These are phyloP conservation scores for Saccharomyces jurei DNA, from an alignment of 805 yeast genomes.

Conservation along the genomic window DNA sequence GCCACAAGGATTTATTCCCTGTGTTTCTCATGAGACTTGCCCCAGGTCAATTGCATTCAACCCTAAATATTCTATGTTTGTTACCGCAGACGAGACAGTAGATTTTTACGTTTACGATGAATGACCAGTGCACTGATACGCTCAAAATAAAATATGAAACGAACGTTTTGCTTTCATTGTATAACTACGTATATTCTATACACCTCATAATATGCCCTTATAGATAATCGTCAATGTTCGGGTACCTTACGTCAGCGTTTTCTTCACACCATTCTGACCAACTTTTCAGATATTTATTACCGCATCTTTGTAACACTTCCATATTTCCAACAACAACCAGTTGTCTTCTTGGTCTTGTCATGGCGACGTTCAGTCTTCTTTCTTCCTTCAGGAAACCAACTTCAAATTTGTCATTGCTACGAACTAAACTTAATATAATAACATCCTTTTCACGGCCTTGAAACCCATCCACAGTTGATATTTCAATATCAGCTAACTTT, in stretches of 20 bases:
- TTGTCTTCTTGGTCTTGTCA: slow-evolving; percentile 82
- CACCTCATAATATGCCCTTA: background rate
- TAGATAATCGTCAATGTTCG: slow-evolving; percentile 37
- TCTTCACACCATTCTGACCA: slow-evolving; percentile 72
- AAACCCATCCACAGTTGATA: slow-evolving; percentile 90
- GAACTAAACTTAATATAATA: slow-evolving; percentile 69
- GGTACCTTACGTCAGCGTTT: slow-evolving; percentile 58
- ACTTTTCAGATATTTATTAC: slow-evolving; percentile 41
- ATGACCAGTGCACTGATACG: background rate
- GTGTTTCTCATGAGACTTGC: slow-evolving; percentile 29
- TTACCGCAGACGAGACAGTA: slow-evolving; percentile 32
- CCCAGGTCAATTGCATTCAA: slow-evolving; percentile 36
- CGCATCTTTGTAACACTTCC: slow-evolving; percentile 47
- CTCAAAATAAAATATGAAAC: background rate
- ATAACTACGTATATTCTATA: slow-evolving; percentile 1
- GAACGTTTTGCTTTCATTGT: background rate
- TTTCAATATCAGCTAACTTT: slow-evolving; percentile 44
- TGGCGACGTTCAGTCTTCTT: slow-evolving; percentile 84
- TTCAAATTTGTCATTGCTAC: slow-evolving; percentile 63
- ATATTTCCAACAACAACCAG: slow-evolving; percentile 80
- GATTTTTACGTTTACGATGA: slow-evolving; percentile 30
- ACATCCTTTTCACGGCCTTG: slow-evolving; percentile 94
- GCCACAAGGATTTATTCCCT: slow-evolving; percentile 20
- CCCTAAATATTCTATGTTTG: slow-evolving; percentile 35
- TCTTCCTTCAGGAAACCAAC: slow-evolving; percentile 79